phyloP scores from a whole-genome alignment of 331 rosid species.

The Cydonia oblonga region DNA sequence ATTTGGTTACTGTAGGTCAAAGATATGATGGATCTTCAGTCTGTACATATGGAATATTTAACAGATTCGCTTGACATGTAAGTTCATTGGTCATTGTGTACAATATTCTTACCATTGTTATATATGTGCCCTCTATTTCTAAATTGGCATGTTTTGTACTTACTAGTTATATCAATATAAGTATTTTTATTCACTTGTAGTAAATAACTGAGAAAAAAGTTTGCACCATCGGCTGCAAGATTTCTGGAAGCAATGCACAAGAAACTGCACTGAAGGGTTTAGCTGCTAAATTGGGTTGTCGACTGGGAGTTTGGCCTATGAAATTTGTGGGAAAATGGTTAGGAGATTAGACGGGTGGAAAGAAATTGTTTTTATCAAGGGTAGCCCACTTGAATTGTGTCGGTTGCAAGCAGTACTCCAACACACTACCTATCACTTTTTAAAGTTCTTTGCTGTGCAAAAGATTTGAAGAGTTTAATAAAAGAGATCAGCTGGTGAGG shows the following conservation, averaged over 20 bases:
- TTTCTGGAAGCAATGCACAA: background rate
- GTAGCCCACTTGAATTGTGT: background rate
- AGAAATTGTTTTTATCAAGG: background rate
- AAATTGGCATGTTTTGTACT: background rate
- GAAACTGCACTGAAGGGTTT: background rate
- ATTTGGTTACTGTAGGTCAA: conserved; percentile 53
- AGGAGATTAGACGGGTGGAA: background rate
- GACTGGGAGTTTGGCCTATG: background rate
- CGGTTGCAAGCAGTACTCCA: background rate
- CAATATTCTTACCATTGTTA: background rate
- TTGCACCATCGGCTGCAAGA: background rate
- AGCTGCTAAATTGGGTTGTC: background rate
- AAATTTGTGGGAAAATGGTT: background rate
- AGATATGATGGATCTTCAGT: conserved; percentile 96
- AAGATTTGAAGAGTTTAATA: no score
- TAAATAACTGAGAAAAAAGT: background rate
- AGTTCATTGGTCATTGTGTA: conserved; percentile 22
- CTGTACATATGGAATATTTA: conserved; percentile 76
- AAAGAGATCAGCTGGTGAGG: background rate
- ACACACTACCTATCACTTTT: no score
- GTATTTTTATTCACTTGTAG: background rate
- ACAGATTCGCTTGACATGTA: conserved; percentile 69
- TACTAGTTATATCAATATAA: background rate
- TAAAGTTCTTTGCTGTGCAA: background rate
- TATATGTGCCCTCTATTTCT: background rate